Conservation (phyloP, 768 basidiomycete species). For the Gloeopeniophorella convolvens region DNA sequence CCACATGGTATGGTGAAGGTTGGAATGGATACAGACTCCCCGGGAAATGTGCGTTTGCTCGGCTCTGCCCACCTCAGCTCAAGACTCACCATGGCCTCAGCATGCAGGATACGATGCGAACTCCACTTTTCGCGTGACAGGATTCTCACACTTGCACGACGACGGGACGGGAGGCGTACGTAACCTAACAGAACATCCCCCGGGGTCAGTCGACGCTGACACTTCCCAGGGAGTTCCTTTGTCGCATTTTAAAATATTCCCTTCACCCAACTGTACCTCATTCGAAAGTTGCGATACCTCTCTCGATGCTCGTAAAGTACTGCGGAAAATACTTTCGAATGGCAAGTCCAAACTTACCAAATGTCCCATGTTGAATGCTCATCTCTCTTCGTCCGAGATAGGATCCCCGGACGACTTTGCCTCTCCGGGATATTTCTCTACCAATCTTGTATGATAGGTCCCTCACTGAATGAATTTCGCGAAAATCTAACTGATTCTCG, state of each 20-base stretch:
- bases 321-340: slow-evolving; percentile 41
- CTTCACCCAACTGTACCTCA: slow-evolving; percentile 42
- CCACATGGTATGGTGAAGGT: slow-evolving; percentile 66
- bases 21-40: slow-evolving; percentile 62
- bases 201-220: background rate
- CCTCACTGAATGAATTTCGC: background rate
- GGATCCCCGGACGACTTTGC: slow-evolving; percentile 55
- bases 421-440: slow-evolving; percentile 60
- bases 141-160: slow-evolving; percentile 61
- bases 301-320: slow-evolving; percentile 38
- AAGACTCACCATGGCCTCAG: too few species aligned
- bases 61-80: too few species aligned
- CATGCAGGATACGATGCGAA: slow-evolving; percentile 37
- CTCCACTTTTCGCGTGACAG: slow-evolving; percentile 35
- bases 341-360: too few species aligned
- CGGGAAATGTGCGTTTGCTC: slow-evolving; percentile 39
- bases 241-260: slow-evolving; percentile 58
- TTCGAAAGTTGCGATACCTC: slow-evolving; percentile 50
- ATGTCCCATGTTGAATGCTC: too few species aligned
- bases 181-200: too few species aligned
- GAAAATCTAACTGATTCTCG: background rate
- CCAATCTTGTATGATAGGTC: slow-evolving; percentile 40
- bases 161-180: slow-evolving; percentile 57
- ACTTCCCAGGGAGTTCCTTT: slow-evolving; percentile 44
- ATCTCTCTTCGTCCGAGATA: slow-evolving; percentile 24